phyloP scores from a whole-genome alignment of 257 asterid genomes.

The Salvia hispanica region DNA sequence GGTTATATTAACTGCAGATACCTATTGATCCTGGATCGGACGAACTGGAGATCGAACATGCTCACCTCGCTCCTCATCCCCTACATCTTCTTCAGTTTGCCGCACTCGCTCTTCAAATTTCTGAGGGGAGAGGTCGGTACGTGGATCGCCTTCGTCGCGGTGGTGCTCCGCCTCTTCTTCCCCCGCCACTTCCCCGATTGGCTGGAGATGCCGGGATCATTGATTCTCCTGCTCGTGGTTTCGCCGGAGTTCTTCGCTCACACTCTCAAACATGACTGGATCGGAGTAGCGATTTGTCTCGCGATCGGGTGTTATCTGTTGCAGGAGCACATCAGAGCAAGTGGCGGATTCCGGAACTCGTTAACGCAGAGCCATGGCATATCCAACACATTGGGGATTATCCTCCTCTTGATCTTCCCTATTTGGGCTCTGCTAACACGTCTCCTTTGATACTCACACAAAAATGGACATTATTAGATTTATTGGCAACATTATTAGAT shows the following conservation, averaged over 20 bases:
- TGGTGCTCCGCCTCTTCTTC: constrained; percentile 87
- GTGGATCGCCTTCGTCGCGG: constrained; percentile 86
- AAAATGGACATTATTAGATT: no score
- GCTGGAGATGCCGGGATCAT: constrained; percentile 93
- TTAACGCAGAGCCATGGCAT: constrained; percentile 78
- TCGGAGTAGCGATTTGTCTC: constrained; percentile 66
- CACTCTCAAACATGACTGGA: constrained; percentile 55
- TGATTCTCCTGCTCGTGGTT: constrained; percentile 84
- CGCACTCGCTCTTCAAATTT: constrained; percentile 52
- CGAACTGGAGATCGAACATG: constrained; percentile 91
- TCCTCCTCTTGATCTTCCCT: constrained; percentile 73
- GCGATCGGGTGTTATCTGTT: constrained; percentile 76
- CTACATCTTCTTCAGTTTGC: constrained; percentile 78
- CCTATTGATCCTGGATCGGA: constrained; percentile 84
- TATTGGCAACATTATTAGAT: no score
- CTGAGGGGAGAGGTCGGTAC: constrained; percentile 90
- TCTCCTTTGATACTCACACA: neutral
- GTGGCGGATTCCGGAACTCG: constrained; percentile 91
- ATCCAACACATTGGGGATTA: constrained; percentile 82
- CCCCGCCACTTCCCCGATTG: constrained; percentile 96
- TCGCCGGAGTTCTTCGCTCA: constrained; percentile 74
- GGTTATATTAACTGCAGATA: constrained; percentile 51
- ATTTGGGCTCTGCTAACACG: constrained; percentile 69
- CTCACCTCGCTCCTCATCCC: constrained; percentile 79
- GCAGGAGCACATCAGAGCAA: constrained; percentile 86